These are phyloP conservation scores for Sutorius australiensis DNA, from an alignment of 768 basidiomycete species.

Conservation along the genomic window DNA sequence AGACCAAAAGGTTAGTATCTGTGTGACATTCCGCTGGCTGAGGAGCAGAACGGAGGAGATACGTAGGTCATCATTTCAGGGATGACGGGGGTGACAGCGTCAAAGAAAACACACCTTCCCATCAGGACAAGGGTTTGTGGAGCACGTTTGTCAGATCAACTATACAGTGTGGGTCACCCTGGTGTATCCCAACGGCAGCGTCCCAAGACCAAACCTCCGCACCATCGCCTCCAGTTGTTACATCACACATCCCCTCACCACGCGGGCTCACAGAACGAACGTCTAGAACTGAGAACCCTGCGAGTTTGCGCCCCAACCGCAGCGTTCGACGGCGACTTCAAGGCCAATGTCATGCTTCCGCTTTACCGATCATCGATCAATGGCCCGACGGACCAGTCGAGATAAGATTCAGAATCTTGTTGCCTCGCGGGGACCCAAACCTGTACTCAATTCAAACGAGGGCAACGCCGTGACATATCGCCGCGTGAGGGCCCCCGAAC, in stretches of 20 bases:
- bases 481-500: background rate
- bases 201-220: background rate
- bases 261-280: background rate
- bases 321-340: background rate
- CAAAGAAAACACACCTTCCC: conserved; percentile 28
- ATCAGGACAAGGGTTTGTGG: conserved; percentile 47
- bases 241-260: conserved; percentile 1
- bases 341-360: background rate
- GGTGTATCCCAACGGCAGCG: background rate
- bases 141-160: conserved; percentile 6
- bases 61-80: conserved; percentile 34
- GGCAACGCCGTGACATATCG: background rate
- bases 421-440: background rate
- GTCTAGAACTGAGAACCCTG: background rate
- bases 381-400: background rate
- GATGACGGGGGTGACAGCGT: conserved; percentile 33
- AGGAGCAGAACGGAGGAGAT: conserved; percentile 30
- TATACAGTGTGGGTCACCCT: conserved; percentile 2
- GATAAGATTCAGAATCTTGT: background rate
- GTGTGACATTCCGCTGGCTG: conserved; percentile 43
- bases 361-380: background rate
- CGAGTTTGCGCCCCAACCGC: background rate
- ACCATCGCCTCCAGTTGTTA: background rate
- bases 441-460: background rate
- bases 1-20: conserved; percentile 49